A percentile compares a stretch with the other conserved stretches of the same genome.
Evolutionary conservation across 768 basidiomycete genomes (phyloP).

Genomic region (Russula lepida): DNA sequence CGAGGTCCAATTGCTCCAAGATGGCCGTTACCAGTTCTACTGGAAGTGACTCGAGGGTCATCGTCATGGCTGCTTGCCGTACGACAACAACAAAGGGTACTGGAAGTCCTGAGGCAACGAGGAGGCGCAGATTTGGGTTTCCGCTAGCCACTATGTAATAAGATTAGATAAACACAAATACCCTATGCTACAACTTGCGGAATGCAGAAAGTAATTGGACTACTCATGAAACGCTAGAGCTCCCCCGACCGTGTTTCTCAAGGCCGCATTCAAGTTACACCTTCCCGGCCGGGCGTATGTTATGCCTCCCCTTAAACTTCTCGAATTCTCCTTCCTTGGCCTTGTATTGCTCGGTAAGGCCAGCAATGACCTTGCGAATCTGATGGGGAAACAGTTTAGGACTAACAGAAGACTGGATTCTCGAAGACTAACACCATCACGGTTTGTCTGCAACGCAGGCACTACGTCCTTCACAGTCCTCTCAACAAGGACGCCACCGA

Average conservation of each 20-base stretch:
- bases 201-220: not conserved
- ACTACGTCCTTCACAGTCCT: constrained; percentile 92
- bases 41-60: constrained; percentile 38
- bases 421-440: constrained; percentile 59
- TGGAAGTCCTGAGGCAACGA: no score
- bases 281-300: constrained; percentile 47
- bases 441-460: constrained; percentile 83
- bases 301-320: constrained; percentile 67
- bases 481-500: constrained; percentile 93
- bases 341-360: constrained; percentile 81
- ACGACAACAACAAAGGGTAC: no score
- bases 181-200: not conserved
- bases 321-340: constrained; percentile 79
- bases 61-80: constrained; percentile 2
- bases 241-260: not conserved
- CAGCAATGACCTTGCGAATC: constrained; percentile 77
- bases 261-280: not conserved
- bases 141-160: not conserved
- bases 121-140: not conserved
- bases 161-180: constrained; percentile 8
- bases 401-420: constrained; percentile 7
- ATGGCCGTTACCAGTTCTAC: constrained; percentile 72
- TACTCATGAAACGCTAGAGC: not conserved
- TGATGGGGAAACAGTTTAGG: constrained; percentile 29
- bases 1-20: constrained; percentile 57